Base-by-base conservation (phyloP, 495 filamentous ascomycete genomes). In the Bathelium albidoporum region DNA sequence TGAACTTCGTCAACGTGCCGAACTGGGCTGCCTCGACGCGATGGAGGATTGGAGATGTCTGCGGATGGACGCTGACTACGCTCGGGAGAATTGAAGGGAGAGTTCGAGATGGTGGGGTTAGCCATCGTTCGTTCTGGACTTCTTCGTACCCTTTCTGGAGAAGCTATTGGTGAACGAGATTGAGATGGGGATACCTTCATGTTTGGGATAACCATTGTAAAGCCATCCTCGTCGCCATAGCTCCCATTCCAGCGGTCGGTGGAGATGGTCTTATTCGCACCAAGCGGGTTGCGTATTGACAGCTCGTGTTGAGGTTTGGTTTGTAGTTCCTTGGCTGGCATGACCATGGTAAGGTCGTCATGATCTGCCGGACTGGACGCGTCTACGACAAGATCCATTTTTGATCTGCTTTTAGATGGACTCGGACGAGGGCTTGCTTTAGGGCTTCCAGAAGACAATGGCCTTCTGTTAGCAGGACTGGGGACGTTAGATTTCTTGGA, bases 121-220 rank as follows among this genome's bases (percentile, higher is more conserved):
- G 24, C 20, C 24, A 12, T 9, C 7, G 49, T 16, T 16, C 49
- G 49, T 9, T 55, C 49, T 55, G 49, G 49, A 55, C 49, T 55
- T 5, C 24, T n/a, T 55, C 49, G 49, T 10, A 16, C 20, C 24
- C 49, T n/a, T 55, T 55, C 49, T 9, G 49, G 58, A 36, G 58
- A 43, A 9, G 58, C 28, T 24, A 24, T 24, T 18, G 64, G 67
- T 7, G 69, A 69, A 1, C 62, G 58, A 14, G 59, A 32, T 14
- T 66, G 68, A 7, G 41, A 24, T 29, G 18, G 18, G 24, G 34
- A 22, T 16, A 18, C 58, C 63, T 63, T 55, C 36, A 77, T 62
- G 49, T 63, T 69, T 11, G 75, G 75, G 16, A 77, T 68, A 3
- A 77, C 75, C 73, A 77, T 75, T 24, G 75, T 76, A 62, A 77